Conservation (phyloP, 2,329 filamentous ascomycete species). For the Phaeomoniella chlamydospora region DNA sequence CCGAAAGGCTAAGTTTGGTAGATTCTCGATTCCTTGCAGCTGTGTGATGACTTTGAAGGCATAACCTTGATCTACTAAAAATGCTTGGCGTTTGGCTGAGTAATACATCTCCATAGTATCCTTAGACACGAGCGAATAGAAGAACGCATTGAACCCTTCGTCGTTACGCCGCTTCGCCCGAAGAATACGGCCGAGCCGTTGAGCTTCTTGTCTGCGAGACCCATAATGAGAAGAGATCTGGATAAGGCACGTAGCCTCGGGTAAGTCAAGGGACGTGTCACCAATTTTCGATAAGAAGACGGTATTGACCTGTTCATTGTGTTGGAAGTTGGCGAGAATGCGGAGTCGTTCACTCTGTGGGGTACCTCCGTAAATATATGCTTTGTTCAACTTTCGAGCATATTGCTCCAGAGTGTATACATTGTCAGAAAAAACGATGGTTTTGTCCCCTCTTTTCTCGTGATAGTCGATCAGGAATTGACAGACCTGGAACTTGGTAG, state of each 20-base stretch:
- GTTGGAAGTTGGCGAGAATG: slow-evolving; percentile 88
- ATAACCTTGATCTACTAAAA: slow-evolving; percentile 94
- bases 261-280: slow-evolving; percentile 92
- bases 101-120: slow-evolving; percentile 98
- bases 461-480: slow-evolving; percentile 98
- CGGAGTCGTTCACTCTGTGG: slow-evolving; percentile 70
- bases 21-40: slow-evolving; percentile 76
- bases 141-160: slow-evolving; percentile 97
- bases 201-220: slow-evolving; percentile 89
- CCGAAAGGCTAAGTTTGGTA: slow-evolving; percentile 65
- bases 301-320: slow-evolving; percentile 79
- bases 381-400: slow-evolving; percentile 68
- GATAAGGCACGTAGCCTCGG: slow-evolving; percentile 90
- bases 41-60: slow-evolving; percentile 98
- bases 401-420: slow-evolving; percentile 84
- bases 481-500: slow-evolving; percentile 88
- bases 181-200: slow-evolving; percentile 81
- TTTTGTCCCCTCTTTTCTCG: slow-evolving; percentile 86
- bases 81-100: slow-evolving; percentile 89
- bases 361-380: slow-evolving; percentile 84
- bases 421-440: slow-evolving; percentile 97
- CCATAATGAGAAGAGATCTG: slow-evolving; percentile 97
- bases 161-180: slow-evolving; percentile 92
- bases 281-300: slow-evolving; percentile 96
- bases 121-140: slow-evolving; percentile 94